A percentile compares a stretch with the other conserved stretches of the same genome.
phyloP scores from a whole-genome alignment of 768 basidiomycete species.

The Mycena alexandri region DNA sequence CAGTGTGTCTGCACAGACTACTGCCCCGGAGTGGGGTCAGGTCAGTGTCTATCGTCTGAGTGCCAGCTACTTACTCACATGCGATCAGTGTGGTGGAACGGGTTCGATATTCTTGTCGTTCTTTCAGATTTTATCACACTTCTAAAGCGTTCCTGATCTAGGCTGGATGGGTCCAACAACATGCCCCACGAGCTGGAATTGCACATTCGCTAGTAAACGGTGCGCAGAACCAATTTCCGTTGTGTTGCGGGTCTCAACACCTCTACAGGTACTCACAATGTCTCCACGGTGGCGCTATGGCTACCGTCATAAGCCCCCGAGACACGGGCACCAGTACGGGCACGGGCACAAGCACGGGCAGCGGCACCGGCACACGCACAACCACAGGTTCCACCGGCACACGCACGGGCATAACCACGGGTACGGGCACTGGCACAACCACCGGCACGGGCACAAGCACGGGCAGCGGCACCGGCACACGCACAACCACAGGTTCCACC shows the following conservation, averaged over 20 bases:
- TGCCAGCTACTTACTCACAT: neutral
- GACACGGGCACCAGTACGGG: slow-evolving; percentile 25
- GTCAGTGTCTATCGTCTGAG: neutral
- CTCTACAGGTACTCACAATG: slow-evolving; percentile 17
- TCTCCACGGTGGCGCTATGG: slow-evolving; percentile 44
- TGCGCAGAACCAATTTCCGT: neutral
- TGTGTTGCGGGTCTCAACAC: neutral
- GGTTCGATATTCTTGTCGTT: slow-evolving; percentile 21
- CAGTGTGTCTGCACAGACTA: slow-evolving; percentile 25
- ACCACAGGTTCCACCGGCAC: slow-evolving; percentile 37
- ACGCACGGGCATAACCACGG: too few species aligned
- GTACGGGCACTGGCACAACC: too few species aligned
- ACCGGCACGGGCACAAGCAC: too few species aligned
- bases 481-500: too few species aligned
- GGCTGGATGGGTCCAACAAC: slow-evolving; percentile 3
- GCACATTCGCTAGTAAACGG: slow-evolving; percentile 13
- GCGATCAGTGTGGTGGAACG: slow-evolving; percentile 27
- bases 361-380: neutral
- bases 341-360: too few species aligned
- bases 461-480: too few species aligned
- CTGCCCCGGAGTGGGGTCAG: slow-evolving; percentile 32
- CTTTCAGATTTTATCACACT: too few species aligned
- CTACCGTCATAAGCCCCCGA: slow-evolving; percentile 46
- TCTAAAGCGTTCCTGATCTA: too few species aligned
- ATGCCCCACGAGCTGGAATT: slow-evolving; percentile 27